Evolutionary conservation across 2,329 filamentous ascomycete genomes (phyloP), one percentile per base, ranked within the genome.

Genomic region (Diaporthe caulivora): DNA sequence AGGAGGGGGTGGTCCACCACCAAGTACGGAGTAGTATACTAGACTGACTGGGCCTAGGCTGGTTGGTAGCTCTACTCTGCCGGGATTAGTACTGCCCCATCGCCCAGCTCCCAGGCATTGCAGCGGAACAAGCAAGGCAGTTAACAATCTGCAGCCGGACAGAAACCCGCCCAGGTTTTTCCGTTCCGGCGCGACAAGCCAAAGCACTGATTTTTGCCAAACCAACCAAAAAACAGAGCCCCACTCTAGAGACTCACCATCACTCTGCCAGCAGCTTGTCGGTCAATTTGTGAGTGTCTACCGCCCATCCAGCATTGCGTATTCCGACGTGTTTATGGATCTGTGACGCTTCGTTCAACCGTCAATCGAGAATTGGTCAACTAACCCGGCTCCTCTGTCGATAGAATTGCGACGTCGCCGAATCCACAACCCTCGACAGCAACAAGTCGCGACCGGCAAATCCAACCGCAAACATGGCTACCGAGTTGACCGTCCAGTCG

Each of bases 401-500:
- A 69, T 72, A 76, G 76, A 74, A 75, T 76, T 75, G 78, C 72
- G 76, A 77, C 75, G 73, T 73, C 74, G 74, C 69, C 75, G 74
- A 74, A 77, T 71, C 77, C 77, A 77, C 74, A 65, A 75, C 75
- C 76, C 9, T 71, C 69, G 69, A 71, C 44, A 77, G 76, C 76
- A 76, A 77, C 76, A 77, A 78, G 86, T 71, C 84, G 86, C 84
- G 83, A 84, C 81, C 84, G 81, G 80, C 74, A 74, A 72, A 67
- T 80, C 76, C 77, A 77, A 81, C 80, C 87, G 88, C 88, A 90
- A 92, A 86, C 87, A 98, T 97, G 95, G 95, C 95, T 86, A 98
- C 95, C 92, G 95, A 98, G 91, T 92, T 98, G 90, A 97, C 95
- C 87, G 97, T 99, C 88, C 97, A 99, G 93, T 97, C 95, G 87